Evolutionary conservation across 768 basidiomycete species (phyloP).

Genomic region (Cystobasidiopsis lactophilus): DNA sequence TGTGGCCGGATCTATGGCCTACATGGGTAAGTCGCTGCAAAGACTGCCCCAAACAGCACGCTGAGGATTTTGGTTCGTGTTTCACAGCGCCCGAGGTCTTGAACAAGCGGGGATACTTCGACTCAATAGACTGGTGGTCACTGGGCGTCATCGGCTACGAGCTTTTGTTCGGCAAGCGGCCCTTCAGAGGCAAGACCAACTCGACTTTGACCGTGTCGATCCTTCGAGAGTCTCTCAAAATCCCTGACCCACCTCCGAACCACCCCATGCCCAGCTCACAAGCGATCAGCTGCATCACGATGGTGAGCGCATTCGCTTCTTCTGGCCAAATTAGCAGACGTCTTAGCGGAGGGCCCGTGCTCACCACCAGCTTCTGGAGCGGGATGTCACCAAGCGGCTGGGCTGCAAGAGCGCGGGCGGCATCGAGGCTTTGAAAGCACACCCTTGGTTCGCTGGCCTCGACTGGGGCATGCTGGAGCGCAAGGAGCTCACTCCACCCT

Average conservation of each 20-base stretch:
- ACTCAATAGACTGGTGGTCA: conserved; percentile 87
- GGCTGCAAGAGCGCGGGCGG: conserved; percentile 57
- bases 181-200: conserved; percentile 83
- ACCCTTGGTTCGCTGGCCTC: conserved; percentile 63
- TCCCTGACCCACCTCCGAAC: conserved; percentile 68
- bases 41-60: background rate
- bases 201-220: conserved; percentile 81
- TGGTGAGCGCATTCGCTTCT: conserved; percentile 33
- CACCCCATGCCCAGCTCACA: conserved; percentile 42
- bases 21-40: conserved; percentile 52
- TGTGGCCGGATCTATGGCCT: conserved; percentile 95
- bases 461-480: conserved; percentile 58
- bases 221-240: conserved; percentile 58
- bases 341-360: background rate
- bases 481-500: conserved; percentile 48
- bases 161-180: conserved; percentile 63
- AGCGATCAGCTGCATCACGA: conserved; percentile 57
- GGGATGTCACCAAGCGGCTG: conserved; percentile 56
- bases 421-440: conserved; percentile 49
- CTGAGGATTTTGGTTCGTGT: background rate
- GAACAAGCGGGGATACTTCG: conserved; percentile 79
- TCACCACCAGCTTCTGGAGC: conserved; percentile 48
- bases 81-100: conserved; percentile 62
- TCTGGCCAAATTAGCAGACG: background rate
- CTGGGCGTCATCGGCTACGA: conserved; percentile 86